These are phyloP conservation scores for Corymbia citriodora DNA, from an alignment of 441 rosid genomes.

Conservation along the genomic window DNA sequence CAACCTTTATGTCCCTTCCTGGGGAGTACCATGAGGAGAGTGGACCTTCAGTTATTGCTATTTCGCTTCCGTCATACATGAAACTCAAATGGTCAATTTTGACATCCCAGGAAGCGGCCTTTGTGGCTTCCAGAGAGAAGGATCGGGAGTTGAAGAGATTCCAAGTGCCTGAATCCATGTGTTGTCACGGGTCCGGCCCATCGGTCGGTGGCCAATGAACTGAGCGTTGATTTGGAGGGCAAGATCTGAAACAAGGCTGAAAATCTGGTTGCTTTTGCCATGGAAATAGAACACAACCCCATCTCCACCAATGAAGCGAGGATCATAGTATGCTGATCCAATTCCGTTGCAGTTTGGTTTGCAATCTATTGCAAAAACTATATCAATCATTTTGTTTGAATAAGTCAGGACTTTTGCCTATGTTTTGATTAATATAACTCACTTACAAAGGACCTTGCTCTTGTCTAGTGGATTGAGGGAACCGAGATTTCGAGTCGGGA, in stretches of 20 bases:
- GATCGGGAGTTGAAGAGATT: not conserved
- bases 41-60: not conserved
- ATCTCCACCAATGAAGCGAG: conserved; percentile 3
- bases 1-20: not conserved
- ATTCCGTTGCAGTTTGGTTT: not conserved
- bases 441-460: not conserved
- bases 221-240: not conserved
- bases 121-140: conserved; percentile 2
- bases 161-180: conserved; percentile 1
- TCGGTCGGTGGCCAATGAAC: not conserved
- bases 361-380: not conserved
- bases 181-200: not conserved
- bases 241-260: not conserved
- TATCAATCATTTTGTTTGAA: not conserved
- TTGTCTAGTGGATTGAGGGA: not conserved
- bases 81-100: not conserved
- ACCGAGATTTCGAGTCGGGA: not conserved
- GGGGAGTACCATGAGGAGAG: not conserved
- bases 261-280: not conserved
- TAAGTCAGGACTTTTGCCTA: not conserved
- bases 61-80: not conserved
- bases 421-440: not conserved
- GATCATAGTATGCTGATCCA: not conserved
- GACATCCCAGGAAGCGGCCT: not conserved
- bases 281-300: not conserved